Evolutionary conservation across 768 basidiomycete species (phyloP).

Genomic region (Mycena albidolilacea): DNA sequence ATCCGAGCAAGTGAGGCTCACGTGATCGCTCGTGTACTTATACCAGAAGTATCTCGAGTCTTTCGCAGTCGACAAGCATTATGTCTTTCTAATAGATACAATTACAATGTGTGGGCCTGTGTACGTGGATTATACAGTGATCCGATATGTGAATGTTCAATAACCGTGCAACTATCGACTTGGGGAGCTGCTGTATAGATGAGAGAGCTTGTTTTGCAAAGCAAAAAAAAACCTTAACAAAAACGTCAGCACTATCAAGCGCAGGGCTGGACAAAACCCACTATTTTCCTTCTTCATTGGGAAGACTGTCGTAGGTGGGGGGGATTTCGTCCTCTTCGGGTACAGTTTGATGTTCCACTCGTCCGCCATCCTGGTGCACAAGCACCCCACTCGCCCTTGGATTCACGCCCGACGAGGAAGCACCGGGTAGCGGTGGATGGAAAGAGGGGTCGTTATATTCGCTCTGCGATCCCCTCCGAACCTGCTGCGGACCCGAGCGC

Average conservation of each 20-base stretch:
- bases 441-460: constrained; percentile 17
- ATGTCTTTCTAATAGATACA: constrained; percentile 22
- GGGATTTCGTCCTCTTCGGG: constrained; percentile 41
- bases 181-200: background rate
- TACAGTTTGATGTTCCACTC: constrained; percentile 20
- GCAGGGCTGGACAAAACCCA: background rate
- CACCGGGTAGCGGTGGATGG: constrained; percentile 19
- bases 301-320: constrained; percentile 44
- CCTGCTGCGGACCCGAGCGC: constrained; percentile 32
- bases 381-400: constrained; percentile 33
- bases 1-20: background rate
- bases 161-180: background rate
- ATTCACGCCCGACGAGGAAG: constrained; percentile 31
- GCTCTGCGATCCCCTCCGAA: constrained; percentile 21
- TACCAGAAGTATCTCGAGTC: background rate
- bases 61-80: background rate
- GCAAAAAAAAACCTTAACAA: background rate
- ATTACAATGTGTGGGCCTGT: constrained; percentile 13
- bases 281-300: constrained; percentile 35
- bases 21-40: constrained; percentile 18
- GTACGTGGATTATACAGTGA: constrained; percentile 24
- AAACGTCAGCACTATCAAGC: background rate
- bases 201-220: background rate
- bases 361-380: constrained; percentile 41
- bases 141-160: constrained; percentile 24